Base-by-base conservation (phyloP, 306 rosid genomes). In the Hylodesmum podocarpum region DNA sequence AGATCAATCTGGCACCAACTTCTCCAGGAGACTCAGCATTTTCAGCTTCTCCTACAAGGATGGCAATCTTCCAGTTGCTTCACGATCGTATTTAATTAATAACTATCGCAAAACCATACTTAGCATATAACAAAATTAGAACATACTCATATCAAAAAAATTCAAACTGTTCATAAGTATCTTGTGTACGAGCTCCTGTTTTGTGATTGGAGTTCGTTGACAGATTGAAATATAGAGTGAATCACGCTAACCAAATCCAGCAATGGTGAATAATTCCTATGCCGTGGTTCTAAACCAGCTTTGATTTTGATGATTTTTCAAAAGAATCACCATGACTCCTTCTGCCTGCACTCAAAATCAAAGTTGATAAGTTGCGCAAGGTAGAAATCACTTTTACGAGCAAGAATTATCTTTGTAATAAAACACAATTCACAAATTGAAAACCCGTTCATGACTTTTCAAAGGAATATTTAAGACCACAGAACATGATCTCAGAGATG, bases 151-250 rank as follows among this genome's bases (percentile, higher is more conserved):
- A 72, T 88, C 87, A 54, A 80, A 80, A 66, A 87, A 68, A 72
- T 92, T 86, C 47, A 87, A 72, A 65, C 81, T 80, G 66, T 86
- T 87, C 82, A 83, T 78, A 28, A 88, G 78, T 51, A 90, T 90
- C 87, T 90, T 90, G 54, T 90, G 86, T 81, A 92, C 73, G 54
- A 92, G 89, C 86, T 92, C 93, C 85, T 85, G 90, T 73, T 88
- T 88, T 41, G 96, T 92, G 72, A 92, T 83, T 55, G 86, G 31
- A 64, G 69, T 74, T 86, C 87, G 79, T 81, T 84, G 51, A 81
- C 79, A 40, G 89, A 82, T 79, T 70, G 58, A 76, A 87, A 87
- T 53, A 92, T 86, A 44, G 84, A 62, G 73, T 83, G 80, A 55
- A 87, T 86, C 78, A 87, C 80, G 62, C 86, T 78, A 72, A 87